phyloP scores from a whole-genome alignment of 1,139 yeast species.

The Magnusiomyces suaveolens region DNA sequence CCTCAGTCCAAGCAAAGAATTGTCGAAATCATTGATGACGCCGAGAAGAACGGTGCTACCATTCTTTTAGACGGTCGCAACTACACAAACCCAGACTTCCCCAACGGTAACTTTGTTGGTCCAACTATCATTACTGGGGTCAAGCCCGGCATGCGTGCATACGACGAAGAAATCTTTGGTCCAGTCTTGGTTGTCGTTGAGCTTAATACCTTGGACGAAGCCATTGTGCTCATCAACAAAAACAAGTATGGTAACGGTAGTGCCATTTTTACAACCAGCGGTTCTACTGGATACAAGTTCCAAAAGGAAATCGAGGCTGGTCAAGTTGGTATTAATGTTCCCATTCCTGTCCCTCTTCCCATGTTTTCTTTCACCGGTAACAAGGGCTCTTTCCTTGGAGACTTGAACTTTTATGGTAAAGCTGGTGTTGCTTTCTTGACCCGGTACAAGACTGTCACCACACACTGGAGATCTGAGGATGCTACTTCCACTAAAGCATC shows the following conservation, averaged over 20 bases:
- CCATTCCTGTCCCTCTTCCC: slow-evolving; percentile 78
- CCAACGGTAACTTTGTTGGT: slow-evolving; percentile 64
- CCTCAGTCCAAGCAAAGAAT: slow-evolving; percentile 50
- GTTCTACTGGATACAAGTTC: slow-evolving; percentile 61
- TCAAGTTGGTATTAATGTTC: slow-evolving; percentile 72
- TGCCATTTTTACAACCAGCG: slow-evolving; percentile 60
- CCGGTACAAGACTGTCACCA: slow-evolving; percentile 66
- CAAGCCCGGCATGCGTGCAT: slow-evolving; percentile 61
- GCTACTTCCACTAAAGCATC: slow-evolving; percentile 50
- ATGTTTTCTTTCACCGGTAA: slow-evolving; percentile 77
- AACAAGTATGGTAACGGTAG: slow-evolving; percentile 71
- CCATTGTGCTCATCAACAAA: slow-evolving; percentile 52
- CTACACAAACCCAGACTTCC: slow-evolving; percentile 41
- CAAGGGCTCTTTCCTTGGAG: slow-evolving; percentile 69
- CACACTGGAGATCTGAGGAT: slow-evolving; percentile 55
- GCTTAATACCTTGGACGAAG: slow-evolving; percentile 63
- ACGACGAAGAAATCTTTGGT: slow-evolving; percentile 69
- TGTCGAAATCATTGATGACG: slow-evolving; percentile 46
- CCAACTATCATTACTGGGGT: slow-evolving; percentile 60
- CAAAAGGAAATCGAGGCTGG: slow-evolving; percentile 64
- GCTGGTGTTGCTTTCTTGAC: slow-evolving; percentile 65
- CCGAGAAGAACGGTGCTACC: slow-evolving; percentile 47
- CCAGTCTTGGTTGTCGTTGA: slow-evolving; percentile 61
- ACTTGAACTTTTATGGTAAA: slow-evolving; percentile 71
- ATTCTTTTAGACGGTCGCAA: slow-evolving; percentile 58